These are phyloP conservation scores for Aureobasidium leucospermi DNA, from an alignment of 2,329 filamentous ascomycete species.

Conservation along the genomic window DNA sequence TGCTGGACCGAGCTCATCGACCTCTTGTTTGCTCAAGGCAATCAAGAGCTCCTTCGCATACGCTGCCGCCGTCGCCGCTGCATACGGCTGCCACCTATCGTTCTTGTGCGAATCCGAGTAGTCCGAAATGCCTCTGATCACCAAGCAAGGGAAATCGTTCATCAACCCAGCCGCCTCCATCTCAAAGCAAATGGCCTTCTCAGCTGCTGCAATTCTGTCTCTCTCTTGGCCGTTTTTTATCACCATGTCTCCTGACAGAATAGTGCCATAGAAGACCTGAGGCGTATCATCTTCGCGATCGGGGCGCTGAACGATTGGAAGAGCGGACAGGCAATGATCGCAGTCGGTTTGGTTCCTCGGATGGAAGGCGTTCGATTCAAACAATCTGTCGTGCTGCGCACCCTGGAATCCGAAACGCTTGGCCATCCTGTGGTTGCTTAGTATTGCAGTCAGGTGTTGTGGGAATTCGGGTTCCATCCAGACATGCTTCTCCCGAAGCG, in stretches of 20 bases:
- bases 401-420: background rate
- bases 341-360: background rate
- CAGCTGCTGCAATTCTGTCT: background rate
- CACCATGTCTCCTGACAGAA: constrained; percentile 16
- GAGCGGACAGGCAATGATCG: background rate
- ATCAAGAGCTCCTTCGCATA: constrained; percentile 16
- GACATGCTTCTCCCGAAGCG: constrained; percentile 20
- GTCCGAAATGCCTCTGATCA: constrained; percentile 20
- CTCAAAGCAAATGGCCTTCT: constrained; percentile 15
- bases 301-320: background rate
- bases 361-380: background rate
- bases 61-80: constrained; percentile 22
- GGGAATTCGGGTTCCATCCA: background rate
- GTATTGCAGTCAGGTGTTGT: background rate
- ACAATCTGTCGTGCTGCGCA: background rate
- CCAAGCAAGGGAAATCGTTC: constrained; percentile 17
- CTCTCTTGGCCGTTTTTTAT: constrained; percentile 14
- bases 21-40: background rate
- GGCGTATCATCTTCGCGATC: background rate
- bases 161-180: constrained; percentile 17
- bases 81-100: constrained; percentile 25
- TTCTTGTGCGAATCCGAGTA: constrained; percentile 24
- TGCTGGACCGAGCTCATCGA: background rate
- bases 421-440: background rate
- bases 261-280: constrained; percentile 15